Evolutionary conservation across 1,139 yeast species (phyloP).

Genomic region (Suhomyces choctaworum): DNA sequence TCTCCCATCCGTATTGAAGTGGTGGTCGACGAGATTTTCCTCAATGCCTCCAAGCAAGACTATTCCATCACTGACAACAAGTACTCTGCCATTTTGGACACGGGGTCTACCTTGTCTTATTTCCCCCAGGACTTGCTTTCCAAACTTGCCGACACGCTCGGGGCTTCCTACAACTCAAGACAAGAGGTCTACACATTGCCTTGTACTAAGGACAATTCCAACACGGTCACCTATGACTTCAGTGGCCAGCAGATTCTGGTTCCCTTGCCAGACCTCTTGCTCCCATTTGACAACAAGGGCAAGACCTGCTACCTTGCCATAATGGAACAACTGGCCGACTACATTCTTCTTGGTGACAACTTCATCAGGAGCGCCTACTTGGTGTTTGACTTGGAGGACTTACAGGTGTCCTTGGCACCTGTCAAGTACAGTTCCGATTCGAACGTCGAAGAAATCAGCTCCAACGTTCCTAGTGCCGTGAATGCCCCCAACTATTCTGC

Average conservation of each 20-base stretch:
- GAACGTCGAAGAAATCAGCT: conserved; percentile 43
- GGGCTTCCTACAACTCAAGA: conserved; percentile 30
- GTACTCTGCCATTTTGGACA: conserved; percentile 21
- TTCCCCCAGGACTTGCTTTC: conserved; percentile 29
- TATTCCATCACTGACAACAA: conserved; percentile 12
- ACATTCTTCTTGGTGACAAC: conserved; percentile 62
- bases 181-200: conserved; percentile 32
- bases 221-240: conserved; percentile 44
- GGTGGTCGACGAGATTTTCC: conserved; percentile 21
- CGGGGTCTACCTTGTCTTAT: conserved; percentile 37
- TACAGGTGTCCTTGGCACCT: conserved; percentile 68
- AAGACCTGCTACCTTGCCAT: conserved; percentile 32
- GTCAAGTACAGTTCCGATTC: conserved; percentile 43
- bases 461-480: conserved; percentile 48
- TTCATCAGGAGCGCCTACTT: conserved; percentile 73
- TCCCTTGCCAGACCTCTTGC: conserved; percentile 43
- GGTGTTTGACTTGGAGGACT: conserved; percentile 72
- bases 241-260: conserved; percentile 51
- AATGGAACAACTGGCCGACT: conserved; percentile 23
- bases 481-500: conserved; percentile 38
- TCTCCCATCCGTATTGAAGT: conserved; percentile 31
- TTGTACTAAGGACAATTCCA: conserved; percentile 22
- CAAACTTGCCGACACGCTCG: conserved; percentile 31
- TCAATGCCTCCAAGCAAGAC: conserved; percentile 10
- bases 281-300: conserved; percentile 8